These are phyloP conservation scores for Rhizopogon parksii DNA, from an alignment of 1,284 basidiomycete species.

Conservation along the genomic window DNA sequence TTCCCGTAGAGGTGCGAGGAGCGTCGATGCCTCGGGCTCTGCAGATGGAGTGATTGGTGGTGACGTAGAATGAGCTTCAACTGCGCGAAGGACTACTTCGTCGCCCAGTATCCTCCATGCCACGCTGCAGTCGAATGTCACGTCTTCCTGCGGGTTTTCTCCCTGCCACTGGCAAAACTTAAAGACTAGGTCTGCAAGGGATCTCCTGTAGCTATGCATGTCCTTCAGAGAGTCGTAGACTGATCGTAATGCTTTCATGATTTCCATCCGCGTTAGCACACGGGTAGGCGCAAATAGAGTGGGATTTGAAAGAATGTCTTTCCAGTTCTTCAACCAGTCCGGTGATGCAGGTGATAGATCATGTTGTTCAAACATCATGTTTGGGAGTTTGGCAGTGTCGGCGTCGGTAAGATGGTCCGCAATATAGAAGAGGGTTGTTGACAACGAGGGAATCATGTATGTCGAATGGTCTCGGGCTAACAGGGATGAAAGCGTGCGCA, in stretches of 20 bases:
- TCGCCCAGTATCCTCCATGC: slow-evolving; percentile 61
- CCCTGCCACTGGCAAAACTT: slow-evolving; percentile 43
- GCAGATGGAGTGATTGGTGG: slow-evolving; percentile 9
- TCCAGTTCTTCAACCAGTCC: slow-evolving; percentile 64
- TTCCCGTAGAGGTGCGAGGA: slow-evolving; percentile 21
- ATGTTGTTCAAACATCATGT: slow-evolving; percentile 55
- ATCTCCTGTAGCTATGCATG: slow-evolving; percentile 56
- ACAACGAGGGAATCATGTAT: slow-evolving; percentile 52
- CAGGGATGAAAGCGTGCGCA: slow-evolving; percentile 51
- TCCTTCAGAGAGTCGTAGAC: slow-evolving; percentile 63
- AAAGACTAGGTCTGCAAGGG: slow-evolving; percentile 53
- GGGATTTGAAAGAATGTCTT: slow-evolving; percentile 44
- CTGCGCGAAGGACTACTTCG: slow-evolving; percentile 48
- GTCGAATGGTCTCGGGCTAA: slow-evolving; percentile 54
- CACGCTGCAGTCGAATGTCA: slow-evolving; percentile 37
- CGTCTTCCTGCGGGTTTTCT: slow-evolving; percentile 19
- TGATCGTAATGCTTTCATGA: slow-evolving; percentile 47
- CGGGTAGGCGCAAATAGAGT: slow-evolving; percentile 40
- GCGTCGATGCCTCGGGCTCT: slow-evolving; percentile 19
- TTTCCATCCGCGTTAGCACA: slow-evolving; percentile 47
- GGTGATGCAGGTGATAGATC: slow-evolving; percentile 62
- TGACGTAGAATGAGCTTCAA: slow-evolving; percentile 30
- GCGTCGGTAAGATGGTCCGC: slow-evolving; percentile 56
- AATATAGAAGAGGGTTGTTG: slow-evolving; percentile 54
- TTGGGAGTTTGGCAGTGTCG: slow-evolving; percentile 54